Evolutionary conservation across 331 rosid species (phyloP).

Genomic region (Telfairia occidentalis): DNA sequence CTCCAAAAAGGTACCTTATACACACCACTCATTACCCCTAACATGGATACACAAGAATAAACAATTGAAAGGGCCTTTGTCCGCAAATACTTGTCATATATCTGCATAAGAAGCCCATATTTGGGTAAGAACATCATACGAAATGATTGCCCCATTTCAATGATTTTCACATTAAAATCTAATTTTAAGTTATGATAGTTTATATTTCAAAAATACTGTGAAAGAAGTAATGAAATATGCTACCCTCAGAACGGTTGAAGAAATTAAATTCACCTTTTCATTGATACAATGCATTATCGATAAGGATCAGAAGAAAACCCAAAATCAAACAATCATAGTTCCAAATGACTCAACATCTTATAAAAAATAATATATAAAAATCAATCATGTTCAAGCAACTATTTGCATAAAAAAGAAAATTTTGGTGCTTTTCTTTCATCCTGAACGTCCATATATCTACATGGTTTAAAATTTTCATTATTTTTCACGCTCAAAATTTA

Average conservation of each 20-base stretch:
- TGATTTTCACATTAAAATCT: neutral
- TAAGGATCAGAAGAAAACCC: neutral
- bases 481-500: neutral
- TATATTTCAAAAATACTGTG: neutral
- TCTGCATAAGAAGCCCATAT: slow-evolving; percentile 35
- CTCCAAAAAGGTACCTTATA: slow-evolving; percentile 47
- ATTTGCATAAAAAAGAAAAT: neutral
- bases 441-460: neutral
- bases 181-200: neutral
- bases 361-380: neutral
- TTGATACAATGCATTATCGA: neutral
- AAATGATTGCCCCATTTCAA: neutral
- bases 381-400: neutral
- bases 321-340: neutral
- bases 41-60: slow-evolving; percentile 70
- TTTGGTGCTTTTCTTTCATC: neutral
- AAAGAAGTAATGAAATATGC: neutral
- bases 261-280: neutral
- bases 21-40: slow-evolving; percentile 86
- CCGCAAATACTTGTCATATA: slow-evolving; percentile 52
- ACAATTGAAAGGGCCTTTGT: slow-evolving; percentile 69
- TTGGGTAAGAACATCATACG: slow-evolving; percentile 1
- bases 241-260: neutral
- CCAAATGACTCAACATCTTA: neutral
- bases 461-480: neutral